These are phyloP conservation scores for Plantago rigida DNA, from an alignment of 305 asterid species.

Conservation along the genomic window DNA sequence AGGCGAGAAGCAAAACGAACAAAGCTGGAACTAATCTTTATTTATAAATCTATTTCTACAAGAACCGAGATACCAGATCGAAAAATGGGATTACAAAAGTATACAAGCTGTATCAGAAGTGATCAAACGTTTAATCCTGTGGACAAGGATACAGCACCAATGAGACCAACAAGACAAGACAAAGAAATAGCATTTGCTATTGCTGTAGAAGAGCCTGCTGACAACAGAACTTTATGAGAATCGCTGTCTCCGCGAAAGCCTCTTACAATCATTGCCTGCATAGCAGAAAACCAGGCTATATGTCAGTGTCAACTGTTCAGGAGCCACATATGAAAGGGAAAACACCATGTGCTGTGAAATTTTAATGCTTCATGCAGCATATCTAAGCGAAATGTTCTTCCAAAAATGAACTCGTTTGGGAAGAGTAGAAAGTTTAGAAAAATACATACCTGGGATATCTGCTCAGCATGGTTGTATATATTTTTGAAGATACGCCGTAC, in stretches of 20 bases:
- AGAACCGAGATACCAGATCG: no score
- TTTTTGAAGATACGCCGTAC: conserved; percentile 76
- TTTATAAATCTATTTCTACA: no score
- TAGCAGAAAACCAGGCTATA: conserved; percentile 1
- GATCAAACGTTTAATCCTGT: conserved; percentile 28
- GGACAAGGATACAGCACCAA: conserved; percentile 46
- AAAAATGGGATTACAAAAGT: neutral
- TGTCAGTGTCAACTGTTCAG: neutral
- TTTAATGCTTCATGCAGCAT: neutral
- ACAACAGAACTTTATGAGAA: conserved; percentile 51
- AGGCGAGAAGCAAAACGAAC: neutral
- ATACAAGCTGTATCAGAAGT: neutral
- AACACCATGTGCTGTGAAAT: no score
- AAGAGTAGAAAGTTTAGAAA: neutral
- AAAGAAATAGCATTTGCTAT: conserved; percentile 49
- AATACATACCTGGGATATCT: conserved; percentile 70
- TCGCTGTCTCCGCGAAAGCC: conserved; percentile 81
- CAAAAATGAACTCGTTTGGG: neutral
- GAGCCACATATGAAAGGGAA: neutral
- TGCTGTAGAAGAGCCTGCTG: conserved; percentile 55
- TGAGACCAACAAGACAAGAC: conserved; percentile 59
- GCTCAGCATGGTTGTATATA: conserved; percentile 68
- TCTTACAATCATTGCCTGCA: conserved; percentile 94
- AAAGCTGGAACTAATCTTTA: neutral
- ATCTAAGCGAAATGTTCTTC: neutral